Base-by-base conservation (phyloP, 192 early-diverging fungal species). In the Gonapodya prolifera region DNA sequence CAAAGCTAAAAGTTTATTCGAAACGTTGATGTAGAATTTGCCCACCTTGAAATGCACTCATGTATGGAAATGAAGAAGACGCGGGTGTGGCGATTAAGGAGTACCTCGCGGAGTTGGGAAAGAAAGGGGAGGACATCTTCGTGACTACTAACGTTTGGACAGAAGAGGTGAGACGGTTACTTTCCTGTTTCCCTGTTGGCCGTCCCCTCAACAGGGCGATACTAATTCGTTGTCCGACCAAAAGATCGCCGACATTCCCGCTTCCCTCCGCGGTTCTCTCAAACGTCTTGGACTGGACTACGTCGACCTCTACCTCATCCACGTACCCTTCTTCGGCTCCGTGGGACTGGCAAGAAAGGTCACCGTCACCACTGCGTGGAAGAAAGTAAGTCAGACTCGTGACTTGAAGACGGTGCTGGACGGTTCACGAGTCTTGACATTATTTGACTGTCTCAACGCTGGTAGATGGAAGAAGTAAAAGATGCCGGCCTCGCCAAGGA, bases 31-130 rank as follows among this genome's bases (percentile, higher is more conserved):
- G n/a, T 61, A n/a, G 83, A 81, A 33, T 83, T 83, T 78, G 77
- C 77, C 16, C 83, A 84, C 80, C 76, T 84, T 75, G 88, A 92
- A 82, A 84, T 70, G 91, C 90, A 33, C 80, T 83, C 70, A 84
- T 84, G 70, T 92, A 92, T 80, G 88, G 86, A 29, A 92, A 88
- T 36, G 90, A 92, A 70, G 80, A 81, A 30, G 86, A 91, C 76
- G 86, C 89, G 18, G 89, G 90, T 34, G 77, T 32, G 16, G 71
- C 87, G 70, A 81, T 90, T 70, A 82, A 83, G 35, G 80, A 80
- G 69, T 85, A 85, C 29, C 83, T 89, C 70, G 77, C 80, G 30
- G 81, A 80, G 18, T 85, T 84, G 34, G 81, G 89, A 18, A 85
- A 87, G 35, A 89, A 83, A 45, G 85, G 91, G 35, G 82, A 86